Percentiles rank a stretch among this genome's conserved stretches.
These are phyloP conservation scores for Platanus orientalis DNA, from an alignment of 164 flowering plant species.

Conservation along the genomic window DNA sequence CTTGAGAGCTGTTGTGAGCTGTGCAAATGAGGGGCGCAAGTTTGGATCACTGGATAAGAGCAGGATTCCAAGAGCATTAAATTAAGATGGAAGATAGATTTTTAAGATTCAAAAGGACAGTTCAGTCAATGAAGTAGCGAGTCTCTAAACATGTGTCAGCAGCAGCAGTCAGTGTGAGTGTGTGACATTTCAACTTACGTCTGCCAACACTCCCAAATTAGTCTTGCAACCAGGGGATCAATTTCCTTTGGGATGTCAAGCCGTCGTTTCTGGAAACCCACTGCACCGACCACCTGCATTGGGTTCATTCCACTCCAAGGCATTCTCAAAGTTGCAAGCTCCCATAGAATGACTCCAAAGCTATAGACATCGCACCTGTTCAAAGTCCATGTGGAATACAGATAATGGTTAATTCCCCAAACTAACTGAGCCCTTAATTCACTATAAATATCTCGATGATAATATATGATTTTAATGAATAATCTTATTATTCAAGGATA, in stretches of 20 bases:
- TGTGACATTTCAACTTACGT: conserved; percentile 43
- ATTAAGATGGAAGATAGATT: neutral
- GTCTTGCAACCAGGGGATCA: conserved; percentile 80
- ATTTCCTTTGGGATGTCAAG: conserved; percentile 90
- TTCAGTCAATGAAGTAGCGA: neutral
- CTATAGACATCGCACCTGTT: no score
- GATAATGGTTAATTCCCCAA: no score
- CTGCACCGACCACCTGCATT: conserved; percentile 99
- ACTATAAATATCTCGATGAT: no score
- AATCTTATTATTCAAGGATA: no score
- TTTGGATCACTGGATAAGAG: conserved; percentile 71
- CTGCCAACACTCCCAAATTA: conserved; percentile 95
- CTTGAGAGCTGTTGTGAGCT: conserved; percentile 70
- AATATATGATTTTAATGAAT: no score
- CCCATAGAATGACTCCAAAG: conserved; percentile 97
- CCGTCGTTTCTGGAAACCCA: conserved; percentile 89
- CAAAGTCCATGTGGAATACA: no score
- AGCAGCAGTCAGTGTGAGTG: neutral
- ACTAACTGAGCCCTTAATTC: no score
- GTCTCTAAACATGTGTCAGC: neutral
- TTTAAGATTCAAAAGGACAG: no score
- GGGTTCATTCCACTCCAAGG: conserved; percentile 99
- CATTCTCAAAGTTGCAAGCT: conserved; percentile 90
- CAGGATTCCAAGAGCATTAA: neutral
- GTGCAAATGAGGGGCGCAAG: conserved; percentile 88